Percentiles rank a stretch among this genome's conserved stretches.
These are phyloP conservation scores for Polytrichum formosum DNA, from an alignment of 225 moss, liverwort and hornwort species.

Conservation along the genomic window DNA sequence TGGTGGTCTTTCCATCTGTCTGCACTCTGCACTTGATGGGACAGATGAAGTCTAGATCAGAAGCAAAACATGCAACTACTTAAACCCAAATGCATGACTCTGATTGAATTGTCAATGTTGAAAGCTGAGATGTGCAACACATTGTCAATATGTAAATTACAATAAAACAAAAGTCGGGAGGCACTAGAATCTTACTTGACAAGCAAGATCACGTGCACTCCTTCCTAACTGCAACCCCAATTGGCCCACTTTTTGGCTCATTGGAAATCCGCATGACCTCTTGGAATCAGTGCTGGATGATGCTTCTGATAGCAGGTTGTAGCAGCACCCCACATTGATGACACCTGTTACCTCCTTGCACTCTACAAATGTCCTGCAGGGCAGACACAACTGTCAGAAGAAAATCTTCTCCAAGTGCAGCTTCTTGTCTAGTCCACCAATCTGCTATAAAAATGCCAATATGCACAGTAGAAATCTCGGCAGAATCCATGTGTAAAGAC, in stretches of 20 bases:
- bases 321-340: constrained; percentile 63
- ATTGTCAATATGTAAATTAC: no score
- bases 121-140: background rate
- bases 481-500: no score
- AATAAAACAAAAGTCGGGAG: background rate
- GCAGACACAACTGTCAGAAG: background rate
- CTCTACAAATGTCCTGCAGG: constrained; percentile 49
- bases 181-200: constrained; percentile 35
- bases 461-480: no score
- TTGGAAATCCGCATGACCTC: constrained; percentile 38
- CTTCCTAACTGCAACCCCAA: constrained; percentile 54
- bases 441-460: no score
- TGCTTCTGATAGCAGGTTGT: constrained; percentile 50
- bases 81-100: no score
- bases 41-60: no score
- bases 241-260: constrained; percentile 35
- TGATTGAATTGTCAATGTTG: no score
- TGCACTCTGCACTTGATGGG: constrained; percentile 42
- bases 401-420: no score
- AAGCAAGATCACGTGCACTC: constrained; percentile 65
- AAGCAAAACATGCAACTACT: no score
- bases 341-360: constrained; percentile 55
- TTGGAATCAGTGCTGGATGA: constrained; percentile 15
- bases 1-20: constrained; percentile 60
- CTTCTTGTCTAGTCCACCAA: no score